Evolutionary conservation across 2,329 filamentous ascomycete genomes (phyloP).

Genomic region (Nemania sp.): DNA sequence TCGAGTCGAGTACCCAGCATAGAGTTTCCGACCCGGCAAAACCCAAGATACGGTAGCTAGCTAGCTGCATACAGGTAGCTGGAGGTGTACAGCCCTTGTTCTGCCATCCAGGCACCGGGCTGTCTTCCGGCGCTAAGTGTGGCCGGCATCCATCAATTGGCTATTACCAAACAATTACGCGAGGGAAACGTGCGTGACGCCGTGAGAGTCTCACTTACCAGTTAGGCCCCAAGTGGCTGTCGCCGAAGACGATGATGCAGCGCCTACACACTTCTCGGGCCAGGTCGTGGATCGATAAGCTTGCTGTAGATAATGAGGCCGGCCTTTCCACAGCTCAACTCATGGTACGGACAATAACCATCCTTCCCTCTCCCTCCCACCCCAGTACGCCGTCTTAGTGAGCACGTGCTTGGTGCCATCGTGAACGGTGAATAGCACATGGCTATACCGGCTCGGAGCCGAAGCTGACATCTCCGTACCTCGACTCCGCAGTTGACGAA

Average conservation of each 20-base stretch:
- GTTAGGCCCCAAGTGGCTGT: conserved; percentile 5
- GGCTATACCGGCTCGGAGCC: conserved; percentile 3
- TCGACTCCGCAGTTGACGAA: conserved; percentile 67
- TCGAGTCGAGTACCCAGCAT: conserved; percentile 1
- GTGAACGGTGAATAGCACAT: background rate
- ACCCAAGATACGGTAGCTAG: background rate
- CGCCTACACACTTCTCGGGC: conserved; percentile 45
- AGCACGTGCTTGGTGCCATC: conserved; percentile 17
- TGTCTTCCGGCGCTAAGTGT: conserved; percentile 1
- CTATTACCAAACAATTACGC: conserved; percentile 36
- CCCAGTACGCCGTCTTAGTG: background rate
- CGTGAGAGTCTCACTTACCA: conserved; percentile 1
- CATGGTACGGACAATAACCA: conserved; percentile 58
- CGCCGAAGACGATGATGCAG: conserved; percentile 33
- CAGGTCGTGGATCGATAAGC: conserved; percentile 57
- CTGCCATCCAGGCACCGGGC: conserved; percentile 1
- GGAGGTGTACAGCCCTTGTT: conserved; percentile 1
- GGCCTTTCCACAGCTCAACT: conserved; percentile 79
- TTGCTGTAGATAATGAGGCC: conserved; percentile 75
- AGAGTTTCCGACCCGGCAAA: conserved; percentile 15
- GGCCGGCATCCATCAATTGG: background rate
- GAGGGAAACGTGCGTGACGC: conserved; percentile 20
- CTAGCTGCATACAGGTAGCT: too few species aligned
- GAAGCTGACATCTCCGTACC: conserved; percentile 16
- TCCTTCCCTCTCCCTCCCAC: background rate